Percentiles rank a stretch among this genome's conserved stretches.
These are phyloP conservation scores for Dysphania ambrosioides DNA, from an alignment of 148 eudicot genomes.

Conservation along the genomic window DNA sequence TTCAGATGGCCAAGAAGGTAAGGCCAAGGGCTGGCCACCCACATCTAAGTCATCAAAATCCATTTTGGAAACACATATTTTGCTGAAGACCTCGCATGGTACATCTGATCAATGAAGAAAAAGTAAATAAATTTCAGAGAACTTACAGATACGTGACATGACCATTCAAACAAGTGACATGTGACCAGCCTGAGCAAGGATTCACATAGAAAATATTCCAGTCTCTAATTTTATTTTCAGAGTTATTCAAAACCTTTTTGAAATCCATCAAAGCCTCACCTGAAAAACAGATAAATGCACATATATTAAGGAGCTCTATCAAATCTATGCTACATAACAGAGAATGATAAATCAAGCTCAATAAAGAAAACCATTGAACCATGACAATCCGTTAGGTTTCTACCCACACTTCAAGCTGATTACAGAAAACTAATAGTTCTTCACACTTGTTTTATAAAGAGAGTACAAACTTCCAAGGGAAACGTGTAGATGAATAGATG, in stretches of 20 bases:
- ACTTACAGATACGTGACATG: conserved; percentile 74
- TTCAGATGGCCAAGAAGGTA: neutral
- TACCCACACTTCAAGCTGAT: neutral
- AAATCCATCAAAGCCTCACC: conserved; percentile 74
- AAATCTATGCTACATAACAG: neutral
- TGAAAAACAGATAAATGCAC: conserved; percentile 30
- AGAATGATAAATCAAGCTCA: neutral
- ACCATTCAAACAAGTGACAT: conserved; percentile 73
- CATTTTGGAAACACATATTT: neutral
- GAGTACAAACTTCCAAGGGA: too few relatives aligned
- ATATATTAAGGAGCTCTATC: neutral
- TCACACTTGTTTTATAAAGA: too few relatives aligned
- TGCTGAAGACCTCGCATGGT: neutral
- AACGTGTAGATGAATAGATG: too few relatives aligned
- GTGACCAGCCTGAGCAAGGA: conserved; percentile 89
- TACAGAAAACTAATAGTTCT: neutral
- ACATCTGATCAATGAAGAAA: neutral
- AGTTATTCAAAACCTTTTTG: conserved; percentile 52
- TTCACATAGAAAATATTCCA: conserved; percentile 65
- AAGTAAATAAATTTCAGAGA: neutral
- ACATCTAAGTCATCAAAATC: neutral
- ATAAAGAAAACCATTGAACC: neutral
- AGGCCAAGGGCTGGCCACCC: too few relatives aligned
- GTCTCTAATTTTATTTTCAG: conserved; percentile 45
- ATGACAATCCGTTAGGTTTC: neutral